Evolutionary conservation across 2,329 filamentous ascomycete species (phyloP).

Genomic region (Aspergillus pseudonomiae): DNA sequence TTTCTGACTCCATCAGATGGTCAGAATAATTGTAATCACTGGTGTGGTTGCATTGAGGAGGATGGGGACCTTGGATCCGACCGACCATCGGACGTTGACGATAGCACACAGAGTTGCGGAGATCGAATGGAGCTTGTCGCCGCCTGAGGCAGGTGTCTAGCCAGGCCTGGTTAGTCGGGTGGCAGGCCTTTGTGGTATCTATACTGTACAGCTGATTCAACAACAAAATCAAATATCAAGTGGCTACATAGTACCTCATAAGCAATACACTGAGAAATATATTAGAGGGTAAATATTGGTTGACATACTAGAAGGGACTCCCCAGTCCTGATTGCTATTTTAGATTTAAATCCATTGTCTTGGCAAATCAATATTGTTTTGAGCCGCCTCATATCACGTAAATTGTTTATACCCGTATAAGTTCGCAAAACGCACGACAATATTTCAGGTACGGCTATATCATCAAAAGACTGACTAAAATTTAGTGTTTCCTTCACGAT

Average conservation of each 20-base stretch:
- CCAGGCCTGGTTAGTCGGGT: conserved; percentile 12
- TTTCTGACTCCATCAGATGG: conserved; percentile 28
- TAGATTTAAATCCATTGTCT: not conserved
- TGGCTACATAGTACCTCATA: not conserved
- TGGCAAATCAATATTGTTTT: not conserved
- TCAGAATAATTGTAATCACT: conserved; percentile 9
- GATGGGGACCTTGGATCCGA: conserved; percentile 10
- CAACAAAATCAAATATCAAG: not conserved
- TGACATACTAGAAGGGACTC: not conserved
- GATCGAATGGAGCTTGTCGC: conserved; percentile 4
- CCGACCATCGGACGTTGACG: conserved; percentile 7
- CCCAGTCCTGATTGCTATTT: not conserved
- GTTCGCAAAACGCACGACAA: not conserved
- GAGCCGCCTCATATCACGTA: not conserved
- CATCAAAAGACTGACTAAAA: not conserved
- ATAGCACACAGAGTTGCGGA: conserved; percentile 7
- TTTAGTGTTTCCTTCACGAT: conserved; percentile 3
- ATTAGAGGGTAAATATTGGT: not conserved
- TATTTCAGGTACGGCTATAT: not conserved
- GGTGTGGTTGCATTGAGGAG: conserved; percentile 16
- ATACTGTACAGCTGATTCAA: not conserved
- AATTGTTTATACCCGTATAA: not conserved
- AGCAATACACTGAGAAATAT: not conserved
- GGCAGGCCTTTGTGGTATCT: not conserved
- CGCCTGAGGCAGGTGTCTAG: conserved; percentile 18